These are phyloP conservation scores for Aspergillus proliferans DNA, from an alignment of 2,329 filamentous ascomycete species.

Conservation along the genomic window DNA sequence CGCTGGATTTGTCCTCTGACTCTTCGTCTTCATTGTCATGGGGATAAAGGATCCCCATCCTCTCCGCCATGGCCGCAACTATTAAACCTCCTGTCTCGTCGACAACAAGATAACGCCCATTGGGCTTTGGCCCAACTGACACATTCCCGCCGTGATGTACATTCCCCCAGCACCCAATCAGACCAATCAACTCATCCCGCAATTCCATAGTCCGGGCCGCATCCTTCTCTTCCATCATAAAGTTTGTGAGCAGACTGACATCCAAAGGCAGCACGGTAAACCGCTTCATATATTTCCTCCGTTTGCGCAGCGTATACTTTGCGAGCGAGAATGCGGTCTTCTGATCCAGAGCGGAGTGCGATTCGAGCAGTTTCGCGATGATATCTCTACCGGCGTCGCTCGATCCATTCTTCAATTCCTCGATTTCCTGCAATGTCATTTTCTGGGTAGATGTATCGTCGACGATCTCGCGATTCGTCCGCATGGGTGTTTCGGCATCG, in stretches of 20 bases:
- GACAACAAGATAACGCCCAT: conserved; percentile 70
- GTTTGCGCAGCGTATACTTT: conserved; percentile 93
- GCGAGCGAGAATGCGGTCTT: conserved; percentile 91
- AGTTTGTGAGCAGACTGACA: conserved; percentile 67
- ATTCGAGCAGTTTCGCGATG: conserved; percentile 85
- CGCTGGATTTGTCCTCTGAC: conserved; percentile 13
- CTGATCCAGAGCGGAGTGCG: conserved; percentile 82
- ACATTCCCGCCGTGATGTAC: conserved; percentile 63
- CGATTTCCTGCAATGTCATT: conserved; percentile 65
- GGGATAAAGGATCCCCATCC: conserved; percentile 72
- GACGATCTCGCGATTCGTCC: conserved; percentile 58
- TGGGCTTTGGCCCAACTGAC: conserved; percentile 26
- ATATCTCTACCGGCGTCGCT: conserved; percentile 78
- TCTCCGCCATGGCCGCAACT: conserved; percentile 77
- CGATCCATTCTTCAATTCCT: conserved; percentile 64
- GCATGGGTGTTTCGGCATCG: conserved; percentile 43
- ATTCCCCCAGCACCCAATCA: conserved; percentile 85
- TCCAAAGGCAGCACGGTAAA: conserved; percentile 84
- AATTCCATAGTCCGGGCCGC: conserved; percentile 75
- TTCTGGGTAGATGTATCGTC: conserved; percentile 66
- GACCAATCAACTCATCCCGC: conserved; percentile 71
- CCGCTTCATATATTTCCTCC: conserved; percentile 83
- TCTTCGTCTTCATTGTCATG: conserved; percentile 21
- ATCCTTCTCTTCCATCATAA: conserved; percentile 74
- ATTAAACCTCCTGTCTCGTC: conserved; percentile 83